Conservation (phyloP, 768 basidiomycete genomes). For the Astraeus odoratus region DNA sequence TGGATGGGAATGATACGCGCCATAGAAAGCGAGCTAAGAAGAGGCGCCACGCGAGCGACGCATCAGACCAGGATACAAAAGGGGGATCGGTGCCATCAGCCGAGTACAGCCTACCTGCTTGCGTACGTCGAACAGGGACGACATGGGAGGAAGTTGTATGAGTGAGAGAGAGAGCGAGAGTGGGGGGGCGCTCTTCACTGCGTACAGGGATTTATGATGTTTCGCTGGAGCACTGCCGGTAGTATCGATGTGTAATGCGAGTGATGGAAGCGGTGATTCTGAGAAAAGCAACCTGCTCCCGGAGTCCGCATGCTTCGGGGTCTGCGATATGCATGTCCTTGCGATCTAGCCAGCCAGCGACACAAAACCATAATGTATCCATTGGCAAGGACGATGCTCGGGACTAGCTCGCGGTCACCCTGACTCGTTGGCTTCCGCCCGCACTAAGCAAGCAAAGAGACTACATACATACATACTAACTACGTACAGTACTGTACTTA, state of each 20-base stretch:
- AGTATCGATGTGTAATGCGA: neutral
- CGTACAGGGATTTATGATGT: neutral
- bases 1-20: constrained; percentile 82
- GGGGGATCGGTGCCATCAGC: constrained; percentile 3
- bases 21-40: constrained; percentile 81
- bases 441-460: no score
- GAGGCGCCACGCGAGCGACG: constrained; percentile 1
- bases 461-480: no score
- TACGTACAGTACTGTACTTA: no score
- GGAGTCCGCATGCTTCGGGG: no score
- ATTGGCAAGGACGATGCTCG: no score
- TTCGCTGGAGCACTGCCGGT: neutral
- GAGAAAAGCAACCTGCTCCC: neutral
- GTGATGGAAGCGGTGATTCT: neutral
- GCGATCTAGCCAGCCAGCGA: no score
- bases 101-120: constrained; percentile 46
- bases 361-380: no score
- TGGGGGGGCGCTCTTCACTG: neutral
- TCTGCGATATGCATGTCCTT: no score
- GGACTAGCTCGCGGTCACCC: no score
- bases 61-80: constrained; percentile 6
- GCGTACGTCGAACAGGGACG: constrained; percentile 55
- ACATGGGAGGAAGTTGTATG: constrained; percentile 25
- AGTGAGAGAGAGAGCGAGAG: neutral
- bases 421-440: no score